Percentiles rank a stretch among this genome's conserved stretches.
Evolutionary conservation across 2,329 filamentous ascomycete genomes (phyloP).

Genomic region (Penicillium hesseltinei): DNA sequence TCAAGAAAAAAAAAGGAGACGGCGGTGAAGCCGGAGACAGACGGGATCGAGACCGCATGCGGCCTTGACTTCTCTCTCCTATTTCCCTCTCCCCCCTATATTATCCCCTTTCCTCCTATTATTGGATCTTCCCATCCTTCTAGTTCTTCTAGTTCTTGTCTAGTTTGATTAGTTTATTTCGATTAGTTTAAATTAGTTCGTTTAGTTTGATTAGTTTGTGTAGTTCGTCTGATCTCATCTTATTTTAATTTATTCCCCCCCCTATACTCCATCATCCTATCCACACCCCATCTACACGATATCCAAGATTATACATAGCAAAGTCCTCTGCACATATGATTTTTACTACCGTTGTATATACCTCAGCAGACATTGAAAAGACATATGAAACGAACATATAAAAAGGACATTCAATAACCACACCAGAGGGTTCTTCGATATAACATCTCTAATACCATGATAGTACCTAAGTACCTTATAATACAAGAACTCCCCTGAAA

Average conservation of each 20-base stretch:
- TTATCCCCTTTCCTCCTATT: constrained; percentile 1
- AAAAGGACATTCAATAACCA: too few species aligned
- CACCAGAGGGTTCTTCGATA: too few species aligned
- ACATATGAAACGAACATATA: not conserved
- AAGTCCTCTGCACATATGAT: too few species aligned
- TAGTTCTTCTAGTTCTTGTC: not conserved
- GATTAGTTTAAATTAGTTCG: not conserved
- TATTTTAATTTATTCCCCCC: not conserved
- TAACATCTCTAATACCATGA: too few species aligned
- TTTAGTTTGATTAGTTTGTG: not conserved
- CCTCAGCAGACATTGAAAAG: not conserved
- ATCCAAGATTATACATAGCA: not conserved
- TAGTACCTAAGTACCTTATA: not conserved
- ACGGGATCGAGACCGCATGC: constrained; percentile 19
- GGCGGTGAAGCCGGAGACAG: constrained; percentile 22
- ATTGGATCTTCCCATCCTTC: not conserved
- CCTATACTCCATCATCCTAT: not conserved
- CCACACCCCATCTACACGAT: not conserved
- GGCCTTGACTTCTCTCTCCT: constrained; percentile 1
- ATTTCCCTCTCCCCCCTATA: not conserved
- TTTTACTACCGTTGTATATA: not conserved
- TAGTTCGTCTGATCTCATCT: not conserved
- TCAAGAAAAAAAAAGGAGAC: constrained; percentile 8
- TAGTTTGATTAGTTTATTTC: not conserved
- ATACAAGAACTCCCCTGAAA: not conserved